phyloP scores from a whole-genome alignment of 441 rosid species.

The Raphanus hybrid region DNA sequence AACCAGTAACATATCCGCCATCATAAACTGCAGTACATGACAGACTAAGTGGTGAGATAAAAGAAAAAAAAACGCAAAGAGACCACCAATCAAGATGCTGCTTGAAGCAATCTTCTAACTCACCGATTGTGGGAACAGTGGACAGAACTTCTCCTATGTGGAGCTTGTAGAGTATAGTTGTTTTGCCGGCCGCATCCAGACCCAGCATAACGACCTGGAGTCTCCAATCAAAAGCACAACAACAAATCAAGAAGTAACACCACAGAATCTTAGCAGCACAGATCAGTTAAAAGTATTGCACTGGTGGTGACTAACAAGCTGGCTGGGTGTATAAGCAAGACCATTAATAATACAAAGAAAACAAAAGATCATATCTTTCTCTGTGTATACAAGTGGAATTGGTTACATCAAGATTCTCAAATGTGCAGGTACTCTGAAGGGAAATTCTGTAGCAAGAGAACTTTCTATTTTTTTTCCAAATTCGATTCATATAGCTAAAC shows the following conservation, averaged over 20 bases:
- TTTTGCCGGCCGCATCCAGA: conserved; percentile 98
- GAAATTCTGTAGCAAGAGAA: too few relatives aligned
- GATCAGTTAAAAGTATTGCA: too few relatives aligned
- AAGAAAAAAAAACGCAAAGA: background rate
- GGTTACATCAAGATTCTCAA: too few relatives aligned
- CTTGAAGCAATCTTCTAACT: conserved; percentile 10
- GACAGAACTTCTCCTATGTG: conserved; percentile 98
- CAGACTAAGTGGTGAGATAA: background rate
- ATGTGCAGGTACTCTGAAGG: too few relatives aligned
- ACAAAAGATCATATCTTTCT: too few relatives aligned
- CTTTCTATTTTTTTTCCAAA: too few relatives aligned
- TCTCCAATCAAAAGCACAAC: background rate
- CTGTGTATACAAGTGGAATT: too few relatives aligned
- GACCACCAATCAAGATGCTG: background rate
- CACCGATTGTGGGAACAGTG: conserved; percentile 95
- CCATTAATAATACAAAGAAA: too few relatives aligned
- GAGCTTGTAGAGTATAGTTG: conserved; percentile 94
- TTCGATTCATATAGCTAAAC: too few relatives aligned
- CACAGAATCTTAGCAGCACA: too few relatives aligned
- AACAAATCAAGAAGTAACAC: background rate
- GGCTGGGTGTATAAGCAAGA: too few relatives aligned
- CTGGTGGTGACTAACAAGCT: too few relatives aligned
- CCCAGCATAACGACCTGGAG: conserved; percentile 96
- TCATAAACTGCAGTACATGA: conserved; percentile 12
- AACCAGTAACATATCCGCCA: background rate